Percentiles rank a stretch among this genome's conserved stretches.
These are phyloP conservation scores for Salix arbutifolia DNA, from an alignment of 345 rosid species.

Conservation along the genomic window DNA sequence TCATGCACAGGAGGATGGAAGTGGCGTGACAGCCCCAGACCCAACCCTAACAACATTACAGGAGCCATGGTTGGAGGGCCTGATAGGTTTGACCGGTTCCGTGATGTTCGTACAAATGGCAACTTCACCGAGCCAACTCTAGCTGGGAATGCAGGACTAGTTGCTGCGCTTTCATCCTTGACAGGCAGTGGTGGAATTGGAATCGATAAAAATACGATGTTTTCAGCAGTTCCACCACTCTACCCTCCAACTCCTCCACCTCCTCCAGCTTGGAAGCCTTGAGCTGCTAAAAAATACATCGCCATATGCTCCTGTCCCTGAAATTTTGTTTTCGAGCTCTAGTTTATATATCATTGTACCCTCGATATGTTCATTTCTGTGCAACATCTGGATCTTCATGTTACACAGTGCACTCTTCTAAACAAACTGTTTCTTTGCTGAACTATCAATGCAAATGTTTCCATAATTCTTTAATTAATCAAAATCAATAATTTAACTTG, in stretches of 20 bases:
- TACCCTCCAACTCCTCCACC: slow-evolving; percentile 72
- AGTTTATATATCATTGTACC: not conserved
- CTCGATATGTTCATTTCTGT: not conserved
- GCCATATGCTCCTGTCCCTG: not conserved
- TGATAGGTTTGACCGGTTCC: slow-evolving; percentile 58
- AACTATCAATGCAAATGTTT: not conserved
- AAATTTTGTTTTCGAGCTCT: not conserved
- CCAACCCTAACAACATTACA: slow-evolving; percentile 65
- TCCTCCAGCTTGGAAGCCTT: slow-evolving; percentile 79
- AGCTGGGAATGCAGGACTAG: slow-evolving; percentile 77
- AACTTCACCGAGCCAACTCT: slow-evolving; percentile 74
- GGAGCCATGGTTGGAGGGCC: slow-evolving; percentile 97
- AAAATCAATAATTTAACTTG: not conserved
- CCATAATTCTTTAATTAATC: not conserved
- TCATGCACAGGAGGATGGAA: slow-evolving; percentile 70
- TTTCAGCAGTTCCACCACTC: slow-evolving; percentile 69
- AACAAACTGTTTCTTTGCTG: not conserved
- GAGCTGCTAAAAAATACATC: slow-evolving; percentile 2
- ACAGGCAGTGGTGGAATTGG: slow-evolving; percentile 45
- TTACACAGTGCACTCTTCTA: not conserved
- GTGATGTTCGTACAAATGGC: slow-evolving; percentile 46
- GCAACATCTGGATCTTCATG: not conserved
- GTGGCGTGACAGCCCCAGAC: slow-evolving; percentile 52
- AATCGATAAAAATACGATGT: slow-evolving; percentile 66
- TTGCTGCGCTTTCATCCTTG: slow-evolving; percentile 71